These are phyloP conservation scores for Curvularia eragrostidis DNA, from an alignment of 2,329 filamentous ascomycete genomes.

Conservation along the genomic window DNA sequence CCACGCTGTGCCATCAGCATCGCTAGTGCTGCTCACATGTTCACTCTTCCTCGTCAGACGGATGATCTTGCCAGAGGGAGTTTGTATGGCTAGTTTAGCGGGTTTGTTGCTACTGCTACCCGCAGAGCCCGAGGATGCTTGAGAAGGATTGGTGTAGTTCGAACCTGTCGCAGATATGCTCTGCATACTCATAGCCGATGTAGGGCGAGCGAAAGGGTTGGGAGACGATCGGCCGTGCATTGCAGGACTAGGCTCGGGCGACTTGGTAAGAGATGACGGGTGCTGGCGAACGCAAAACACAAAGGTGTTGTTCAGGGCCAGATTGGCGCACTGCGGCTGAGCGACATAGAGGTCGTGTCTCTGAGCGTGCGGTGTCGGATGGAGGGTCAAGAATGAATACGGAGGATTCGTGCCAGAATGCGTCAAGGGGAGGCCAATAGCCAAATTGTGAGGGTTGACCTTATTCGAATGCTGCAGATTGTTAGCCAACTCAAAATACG, in stretches of 20 bases:
- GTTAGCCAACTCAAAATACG: constrained; percentile 23
- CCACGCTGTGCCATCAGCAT: constrained; percentile 78
- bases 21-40: constrained; percentile 60
- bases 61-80: constrained; percentile 91
- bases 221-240: constrained; percentile 58
- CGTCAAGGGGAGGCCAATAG: constrained; percentile 85
- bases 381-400: constrained; percentile 90
- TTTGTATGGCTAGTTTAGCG: constrained; percentile 94
- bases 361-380: constrained; percentile 97
- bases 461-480: constrained; percentile 78
- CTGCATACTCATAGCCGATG: constrained; percentile 67
- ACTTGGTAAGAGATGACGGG: constrained; percentile 64
- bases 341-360: constrained; percentile 96
- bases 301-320: constrained; percentile 96
- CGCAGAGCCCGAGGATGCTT: constrained; percentile 61
- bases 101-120: constrained; percentile 73
- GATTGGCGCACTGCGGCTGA: constrained; percentile 87
- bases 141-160: constrained; percentile 63
- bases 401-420: constrained; percentile 92
- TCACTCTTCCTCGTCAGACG: constrained; percentile 83
- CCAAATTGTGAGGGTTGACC: constrained; percentile 91
- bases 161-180: constrained; percentile 61
- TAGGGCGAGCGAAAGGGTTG: constrained; percentile 60
- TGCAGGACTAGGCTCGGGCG: constrained; percentile 45
- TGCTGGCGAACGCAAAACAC: constrained; percentile 96